phyloP scores from a whole-genome alignment of 768 basidiomycete species.

The Panellus pusillus region DNA sequence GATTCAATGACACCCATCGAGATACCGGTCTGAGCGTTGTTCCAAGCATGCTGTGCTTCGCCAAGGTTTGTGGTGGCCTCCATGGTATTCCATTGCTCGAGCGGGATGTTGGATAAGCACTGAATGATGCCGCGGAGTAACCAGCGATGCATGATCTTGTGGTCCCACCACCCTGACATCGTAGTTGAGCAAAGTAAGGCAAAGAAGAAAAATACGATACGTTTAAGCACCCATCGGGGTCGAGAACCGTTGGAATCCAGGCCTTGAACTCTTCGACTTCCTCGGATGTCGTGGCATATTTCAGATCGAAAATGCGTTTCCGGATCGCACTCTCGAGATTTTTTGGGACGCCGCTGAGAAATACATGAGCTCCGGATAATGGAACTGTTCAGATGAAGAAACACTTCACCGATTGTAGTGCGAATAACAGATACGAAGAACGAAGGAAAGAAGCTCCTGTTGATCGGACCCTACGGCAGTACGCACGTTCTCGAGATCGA shows the following conservation, averaged over 20 bases:
- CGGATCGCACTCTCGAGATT: background rate
- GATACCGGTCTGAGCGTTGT: slow-evolving; percentile 8
- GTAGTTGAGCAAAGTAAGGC: background rate
- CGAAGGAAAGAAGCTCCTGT: background rate
- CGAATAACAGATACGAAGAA: slow-evolving; percentile 9
- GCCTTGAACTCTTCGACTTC: slow-evolving; percentile 7
- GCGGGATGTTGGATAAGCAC: slow-evolving; percentile 7
- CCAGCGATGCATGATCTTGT: slow-evolving; percentile 12
- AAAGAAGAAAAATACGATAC: background rate
- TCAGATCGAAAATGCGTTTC: slow-evolving; percentile 3
- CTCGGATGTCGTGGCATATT: background rate
- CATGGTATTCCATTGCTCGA: slow-evolving; percentile 9
- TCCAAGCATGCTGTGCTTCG: slow-evolving; percentile 10
- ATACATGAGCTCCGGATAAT: background rate
- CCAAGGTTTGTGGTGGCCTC: slow-evolving; percentile 11
- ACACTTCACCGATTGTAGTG: slow-evolving; percentile 4
- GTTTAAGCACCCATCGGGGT: slow-evolving; percentile 1
- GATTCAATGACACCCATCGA: slow-evolving; percentile 12
- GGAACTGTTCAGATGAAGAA: no score
- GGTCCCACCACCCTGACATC: slow-evolving; percentile 11
- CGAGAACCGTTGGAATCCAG: background rate
- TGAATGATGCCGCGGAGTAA: slow-evolving; percentile 5
- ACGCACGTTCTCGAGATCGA: slow-evolving; percentile 6
- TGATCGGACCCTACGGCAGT: background rate
- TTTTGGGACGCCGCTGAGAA: slow-evolving; percentile 7